A percentile compares a stretch with the other conserved stretches of the same genome.
Conservation (phyloP, 331 rosid species). For the Rosa hybrid region DNA sequence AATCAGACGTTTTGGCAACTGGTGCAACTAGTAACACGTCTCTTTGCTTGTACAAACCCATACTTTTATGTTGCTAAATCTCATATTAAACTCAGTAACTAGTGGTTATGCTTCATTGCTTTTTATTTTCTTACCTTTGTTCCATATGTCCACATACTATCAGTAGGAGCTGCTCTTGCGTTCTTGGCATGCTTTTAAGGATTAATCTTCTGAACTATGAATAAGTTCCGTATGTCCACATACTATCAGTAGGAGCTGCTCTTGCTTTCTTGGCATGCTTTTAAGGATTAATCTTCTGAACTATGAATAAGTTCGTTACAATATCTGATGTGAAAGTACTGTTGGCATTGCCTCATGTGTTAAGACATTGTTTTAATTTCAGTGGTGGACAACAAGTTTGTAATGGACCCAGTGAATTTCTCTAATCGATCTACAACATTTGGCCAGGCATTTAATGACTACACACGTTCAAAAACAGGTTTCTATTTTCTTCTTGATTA, state of each 20-base stretch:
- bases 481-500: neutral
- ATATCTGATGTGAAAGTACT: neutral
- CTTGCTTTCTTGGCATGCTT: neutral
- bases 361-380: slow-evolving; percentile 27
- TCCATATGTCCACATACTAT: neutral
- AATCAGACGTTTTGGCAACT: neutral
- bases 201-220: neutral
- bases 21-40: no score
- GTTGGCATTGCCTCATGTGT: slow-evolving; percentile 26
- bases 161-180: neutral
- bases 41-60: neutral
- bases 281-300: neutral
- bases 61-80: neutral
- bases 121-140: neutral
- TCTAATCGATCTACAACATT: slow-evolving; percentile 80
- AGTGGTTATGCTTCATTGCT: neutral
- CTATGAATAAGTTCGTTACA: neutral
- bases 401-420: slow-evolving; percentile 73
- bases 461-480: slow-evolving; percentile 69
- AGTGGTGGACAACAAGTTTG: slow-evolving; percentile 85
- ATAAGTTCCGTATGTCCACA: neutral
- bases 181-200: neutral
- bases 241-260: neutral
- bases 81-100: neutral
- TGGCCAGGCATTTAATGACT: slow-evolving; percentile 77